Conservation (phyloP, 2,329 filamentous ascomycete genomes). For the Tolypocladium tropicale region DNA sequence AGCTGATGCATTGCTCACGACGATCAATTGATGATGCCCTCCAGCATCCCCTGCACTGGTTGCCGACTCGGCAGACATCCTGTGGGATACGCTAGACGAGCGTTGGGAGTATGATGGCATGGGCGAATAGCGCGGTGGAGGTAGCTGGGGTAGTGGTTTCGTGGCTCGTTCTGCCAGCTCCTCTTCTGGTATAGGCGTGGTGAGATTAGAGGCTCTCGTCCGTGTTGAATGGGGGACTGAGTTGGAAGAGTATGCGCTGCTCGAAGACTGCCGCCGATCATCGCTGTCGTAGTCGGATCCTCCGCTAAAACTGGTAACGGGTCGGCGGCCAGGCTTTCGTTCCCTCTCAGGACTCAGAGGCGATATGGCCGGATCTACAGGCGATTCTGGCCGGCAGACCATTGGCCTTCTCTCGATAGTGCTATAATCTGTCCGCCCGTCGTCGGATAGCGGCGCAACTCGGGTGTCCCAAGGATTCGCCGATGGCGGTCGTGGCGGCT, state of each 20-base stretch:
- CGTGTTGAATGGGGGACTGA: constrained; percentile 3
- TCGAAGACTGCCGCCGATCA: constrained; percentile 6
- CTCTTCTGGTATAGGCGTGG: constrained; percentile 9
- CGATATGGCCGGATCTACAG: constrained; percentile 7
- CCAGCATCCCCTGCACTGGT: constrained; percentile 2
- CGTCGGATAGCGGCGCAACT: constrained; percentile 8
- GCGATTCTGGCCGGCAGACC: constrained; percentile 5
- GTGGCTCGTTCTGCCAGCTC: background rate
- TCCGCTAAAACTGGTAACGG: constrained; percentile 1
- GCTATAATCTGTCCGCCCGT: constrained; percentile 10
- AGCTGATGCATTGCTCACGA: background rate
- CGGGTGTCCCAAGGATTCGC: constrained; percentile 32
- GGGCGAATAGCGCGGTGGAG: constrained; percentile 1
- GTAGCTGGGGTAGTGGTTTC: constrained; percentile 3
- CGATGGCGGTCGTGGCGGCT: constrained; percentile 25
- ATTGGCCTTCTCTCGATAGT: constrained; percentile 11
- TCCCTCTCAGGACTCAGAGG: constrained; percentile 1
- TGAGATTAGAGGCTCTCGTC: constrained; percentile 3
- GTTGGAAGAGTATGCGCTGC: constrained; percentile 8
- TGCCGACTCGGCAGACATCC: background rate
- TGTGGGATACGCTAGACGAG: background rate
- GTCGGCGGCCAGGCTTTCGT: background rate
- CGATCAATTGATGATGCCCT: constrained; percentile 3
- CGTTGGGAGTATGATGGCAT: background rate
- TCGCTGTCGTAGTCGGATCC: constrained; percentile 6